phyloP scores from a whole-genome alignment of 495 filamentous ascomycete species.

The Rhypophila decipiens region DNA sequence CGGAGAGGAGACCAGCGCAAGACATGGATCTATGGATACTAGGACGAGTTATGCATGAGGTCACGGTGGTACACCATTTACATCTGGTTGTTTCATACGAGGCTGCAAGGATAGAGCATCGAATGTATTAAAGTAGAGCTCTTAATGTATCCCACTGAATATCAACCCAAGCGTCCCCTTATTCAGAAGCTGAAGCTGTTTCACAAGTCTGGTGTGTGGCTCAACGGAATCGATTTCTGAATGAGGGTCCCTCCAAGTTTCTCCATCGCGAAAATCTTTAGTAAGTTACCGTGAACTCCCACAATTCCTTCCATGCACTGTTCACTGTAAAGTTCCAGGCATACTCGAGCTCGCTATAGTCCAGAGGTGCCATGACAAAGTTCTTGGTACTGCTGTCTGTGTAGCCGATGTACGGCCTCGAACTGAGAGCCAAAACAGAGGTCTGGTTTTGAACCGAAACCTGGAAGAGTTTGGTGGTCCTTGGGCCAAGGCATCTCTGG shows the following conservation, averaged over 20 bases:
- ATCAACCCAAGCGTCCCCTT: too few species aligned
- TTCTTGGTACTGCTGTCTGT: constrained; percentile 71
- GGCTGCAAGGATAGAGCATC: too few species aligned
- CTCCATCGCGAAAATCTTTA: constrained; percentile 90
- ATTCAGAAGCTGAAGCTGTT: too few species aligned
- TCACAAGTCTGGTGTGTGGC: constrained; percentile 85
- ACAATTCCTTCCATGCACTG: constrained; percentile 93
- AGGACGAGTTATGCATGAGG: too few species aligned
- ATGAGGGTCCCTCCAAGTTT: constrained; percentile 80
- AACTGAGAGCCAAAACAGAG: constrained; percentile 85
- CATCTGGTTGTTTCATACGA: too few species aligned
- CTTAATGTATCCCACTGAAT: too few species aligned
- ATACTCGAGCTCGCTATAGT: constrained; percentile 83
- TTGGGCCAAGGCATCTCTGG: constrained; percentile 90
- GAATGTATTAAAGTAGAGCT: too few species aligned
- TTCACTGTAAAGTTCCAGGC: constrained; percentile 94
- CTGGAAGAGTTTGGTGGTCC: constrained; percentile 77
- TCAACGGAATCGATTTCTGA: constrained; percentile 83
- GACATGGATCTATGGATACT: constrained; percentile 13
- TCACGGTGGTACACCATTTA: too few species aligned
- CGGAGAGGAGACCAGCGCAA: constrained; percentile 9
- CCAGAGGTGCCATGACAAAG: constrained; percentile 87
- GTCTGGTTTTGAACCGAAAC: constrained; percentile 78
- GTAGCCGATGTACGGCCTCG: constrained; percentile 90
- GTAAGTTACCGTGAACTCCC: constrained; percentile 82